phyloP scores from a whole-genome alignment of 2,329 filamentous ascomycete species.

The Claviceps sp. region DNA sequence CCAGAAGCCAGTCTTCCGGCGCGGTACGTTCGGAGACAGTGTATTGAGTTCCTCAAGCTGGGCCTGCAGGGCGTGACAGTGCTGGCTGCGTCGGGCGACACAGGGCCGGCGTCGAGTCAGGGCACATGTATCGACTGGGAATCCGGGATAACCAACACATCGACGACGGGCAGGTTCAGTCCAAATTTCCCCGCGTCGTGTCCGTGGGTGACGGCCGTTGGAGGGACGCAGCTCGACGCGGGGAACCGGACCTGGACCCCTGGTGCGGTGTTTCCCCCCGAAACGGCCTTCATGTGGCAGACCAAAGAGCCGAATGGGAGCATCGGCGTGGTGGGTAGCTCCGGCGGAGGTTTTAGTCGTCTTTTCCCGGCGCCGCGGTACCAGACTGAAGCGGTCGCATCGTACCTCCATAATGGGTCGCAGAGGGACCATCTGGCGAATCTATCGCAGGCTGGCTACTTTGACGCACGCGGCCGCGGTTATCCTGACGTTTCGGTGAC shows the following conservation, averaged over 20 bases:
- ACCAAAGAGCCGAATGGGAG: slow-evolving; percentile 16
- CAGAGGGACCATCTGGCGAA: slow-evolving; percentile 8
- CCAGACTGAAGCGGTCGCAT: slow-evolving; percentile 31
- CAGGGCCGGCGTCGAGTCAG: slow-evolving; percentile 16
- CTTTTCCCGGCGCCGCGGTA: slow-evolving; percentile 29
- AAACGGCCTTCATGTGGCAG: slow-evolving; percentile 7
- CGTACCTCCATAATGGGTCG: slow-evolving; percentile 29
- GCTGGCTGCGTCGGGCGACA: slow-evolving; percentile 51
- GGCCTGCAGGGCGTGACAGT: slow-evolving; percentile 53
- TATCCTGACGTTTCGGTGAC: slow-evolving; percentile 51
- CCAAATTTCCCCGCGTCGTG: slow-evolving; percentile 26
- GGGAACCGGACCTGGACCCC: slow-evolving; percentile 7
- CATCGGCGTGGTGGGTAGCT: slow-evolving; percentile 36
- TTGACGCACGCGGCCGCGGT: slow-evolving; percentile 35
- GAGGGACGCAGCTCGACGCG: slow-evolving; percentile 31
- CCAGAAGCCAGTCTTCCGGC: background rate
- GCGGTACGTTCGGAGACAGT: background rate
- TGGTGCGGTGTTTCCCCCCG: background rate
- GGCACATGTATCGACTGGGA: background rate
- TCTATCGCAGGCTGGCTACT: slow-evolving; percentile 21
- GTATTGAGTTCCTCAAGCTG: slow-evolving; percentile 25
- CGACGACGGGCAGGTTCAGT: slow-evolving; percentile 22
- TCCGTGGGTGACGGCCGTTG: slow-evolving; percentile 50
- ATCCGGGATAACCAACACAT: slow-evolving; percentile 16
- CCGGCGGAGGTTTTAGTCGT: slow-evolving; percentile 37